A percentile compares a stretch with the other conserved stretches of the same genome.
phyloP scores from a whole-genome alignment of 2,329 filamentous ascomycete species.

The Claviceps lovelessii region DNA sequence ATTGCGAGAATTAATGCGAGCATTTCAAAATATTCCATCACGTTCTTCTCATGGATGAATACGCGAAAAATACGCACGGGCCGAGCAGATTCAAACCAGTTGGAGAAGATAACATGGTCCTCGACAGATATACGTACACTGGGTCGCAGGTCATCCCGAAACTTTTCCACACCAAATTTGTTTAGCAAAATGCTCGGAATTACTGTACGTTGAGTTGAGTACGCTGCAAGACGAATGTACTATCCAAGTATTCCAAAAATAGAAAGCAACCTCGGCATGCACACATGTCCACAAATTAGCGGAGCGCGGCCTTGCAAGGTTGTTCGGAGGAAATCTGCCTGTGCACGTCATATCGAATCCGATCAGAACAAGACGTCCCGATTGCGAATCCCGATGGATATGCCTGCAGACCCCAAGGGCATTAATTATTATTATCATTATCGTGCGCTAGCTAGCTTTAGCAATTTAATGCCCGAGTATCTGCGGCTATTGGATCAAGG shows the following conservation, averaged over 20 bases:
- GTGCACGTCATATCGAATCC: neutral
- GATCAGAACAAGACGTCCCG: neutral
- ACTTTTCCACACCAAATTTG: too few species aligned
- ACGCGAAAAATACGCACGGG: neutral
- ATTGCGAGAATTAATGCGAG: neutral
- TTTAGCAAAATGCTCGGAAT: too few species aligned
- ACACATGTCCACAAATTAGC: neutral
- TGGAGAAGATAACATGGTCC: neutral
- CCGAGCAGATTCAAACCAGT: neutral
- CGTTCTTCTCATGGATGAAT: neutral
- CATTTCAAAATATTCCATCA: neutral
- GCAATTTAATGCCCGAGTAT: too few species aligned
- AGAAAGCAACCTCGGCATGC: neutral
- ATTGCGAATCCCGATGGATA: too few species aligned
- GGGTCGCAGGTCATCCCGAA: too few species aligned
- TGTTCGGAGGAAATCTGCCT: neutral
- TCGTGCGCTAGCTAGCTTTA: too few species aligned
- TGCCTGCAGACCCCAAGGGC: too few species aligned
- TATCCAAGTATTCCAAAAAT: neutral
- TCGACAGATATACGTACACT: too few species aligned
- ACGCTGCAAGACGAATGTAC: too few species aligned
- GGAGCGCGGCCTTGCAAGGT: neutral
- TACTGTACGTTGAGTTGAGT: too few species aligned
- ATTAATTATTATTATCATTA: too few species aligned
- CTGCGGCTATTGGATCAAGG: neutral